These are phyloP conservation scores for Grosmannia serpens DNA, from an alignment of 2,329 filamentous ascomycete species.

Conservation along the genomic window DNA sequence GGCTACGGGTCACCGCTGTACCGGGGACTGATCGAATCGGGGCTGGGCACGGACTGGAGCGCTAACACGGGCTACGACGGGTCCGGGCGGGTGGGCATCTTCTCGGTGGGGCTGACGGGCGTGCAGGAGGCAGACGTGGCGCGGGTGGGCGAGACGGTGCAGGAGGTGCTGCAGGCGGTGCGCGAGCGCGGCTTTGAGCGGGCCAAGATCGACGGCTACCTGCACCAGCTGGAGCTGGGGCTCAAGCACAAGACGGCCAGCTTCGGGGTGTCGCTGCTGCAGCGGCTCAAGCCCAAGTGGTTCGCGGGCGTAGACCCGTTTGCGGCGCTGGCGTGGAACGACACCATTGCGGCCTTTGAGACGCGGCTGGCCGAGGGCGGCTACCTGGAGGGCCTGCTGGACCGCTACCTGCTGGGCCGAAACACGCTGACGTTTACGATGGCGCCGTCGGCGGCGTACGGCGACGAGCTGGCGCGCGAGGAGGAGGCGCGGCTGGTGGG, in stretches of 20 bases:
- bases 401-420: conserved; percentile 84
- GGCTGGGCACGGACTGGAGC: conserved; percentile 85
- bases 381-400: conserved; percentile 74
- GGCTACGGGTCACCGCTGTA: conserved; percentile 94
- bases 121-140: conserved; percentile 69
- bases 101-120: conserved; percentile 86
- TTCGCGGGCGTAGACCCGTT: conserved; percentile 93
- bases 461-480: conserved; percentile 61
- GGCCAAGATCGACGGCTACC: conserved; percentile 82
- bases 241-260: conserved; percentile 94
- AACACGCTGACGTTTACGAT: conserved; percentile 88
- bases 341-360: conserved; percentile 76
- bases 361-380: conserved; percentile 58
- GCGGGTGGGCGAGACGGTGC: conserved; percentile 63
- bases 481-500: conserved; percentile 62
- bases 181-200: conserved; percentile 71
- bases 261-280: conserved; percentile 85
- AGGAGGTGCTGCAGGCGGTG: conserved; percentile 58
- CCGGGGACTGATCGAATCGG: conserved; percentile 75
- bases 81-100: conserved; percentile 65
- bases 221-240: conserved; percentile 87
- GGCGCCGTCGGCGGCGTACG: conserved; percentile 69
- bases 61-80: conserved; percentile 88
- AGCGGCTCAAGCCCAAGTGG: conserved; percentile 83
- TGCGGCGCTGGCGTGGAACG: conserved; percentile 82